Evolutionary conservation across 2,329 filamentous ascomycete species (phyloP).

Genomic region (Botryotinia globosa): DNA sequence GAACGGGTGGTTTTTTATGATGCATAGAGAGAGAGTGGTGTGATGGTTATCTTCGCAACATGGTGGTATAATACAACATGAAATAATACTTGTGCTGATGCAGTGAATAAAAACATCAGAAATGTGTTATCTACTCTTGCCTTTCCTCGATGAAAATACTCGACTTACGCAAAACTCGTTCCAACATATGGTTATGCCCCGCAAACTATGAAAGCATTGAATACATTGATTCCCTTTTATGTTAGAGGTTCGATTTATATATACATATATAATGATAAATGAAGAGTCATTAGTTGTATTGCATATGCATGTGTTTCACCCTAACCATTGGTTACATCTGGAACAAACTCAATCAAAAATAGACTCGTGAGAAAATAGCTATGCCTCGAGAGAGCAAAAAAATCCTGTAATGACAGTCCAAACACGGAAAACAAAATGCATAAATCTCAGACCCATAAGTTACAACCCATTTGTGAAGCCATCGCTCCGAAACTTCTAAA

Average conservation of each 20-base stretch:
- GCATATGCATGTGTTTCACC: background rate
- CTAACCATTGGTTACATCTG: background rate
- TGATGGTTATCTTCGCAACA: background rate
- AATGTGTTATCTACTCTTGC: background rate
- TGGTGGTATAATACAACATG: background rate
- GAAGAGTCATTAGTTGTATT: background rate
- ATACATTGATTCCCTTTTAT: background rate
- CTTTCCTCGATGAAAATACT: background rate
- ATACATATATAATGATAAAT: background rate
- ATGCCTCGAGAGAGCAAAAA: background rate
- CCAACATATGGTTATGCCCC: background rate
- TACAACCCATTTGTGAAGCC: background rate
- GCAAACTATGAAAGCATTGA: background rate
- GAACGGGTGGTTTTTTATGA: background rate
- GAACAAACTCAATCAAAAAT: background rate
- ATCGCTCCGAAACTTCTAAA: background rate
- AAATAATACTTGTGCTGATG: background rate
- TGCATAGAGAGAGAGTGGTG: background rate
- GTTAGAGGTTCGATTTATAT: background rate
- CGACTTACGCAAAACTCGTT: background rate
- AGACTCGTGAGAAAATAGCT: background rate
- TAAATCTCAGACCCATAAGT: background rate
- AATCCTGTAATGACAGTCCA: background rate
- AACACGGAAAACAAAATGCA: background rate
- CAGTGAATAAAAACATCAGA: background rate